A percentile compares a stretch with the other conserved stretches of the same genome.
These are phyloP conservation scores for Paraurostyla sp. DNA, from an alignment of 73 alveolate genomes.

Conservation along the genomic window DNA sequence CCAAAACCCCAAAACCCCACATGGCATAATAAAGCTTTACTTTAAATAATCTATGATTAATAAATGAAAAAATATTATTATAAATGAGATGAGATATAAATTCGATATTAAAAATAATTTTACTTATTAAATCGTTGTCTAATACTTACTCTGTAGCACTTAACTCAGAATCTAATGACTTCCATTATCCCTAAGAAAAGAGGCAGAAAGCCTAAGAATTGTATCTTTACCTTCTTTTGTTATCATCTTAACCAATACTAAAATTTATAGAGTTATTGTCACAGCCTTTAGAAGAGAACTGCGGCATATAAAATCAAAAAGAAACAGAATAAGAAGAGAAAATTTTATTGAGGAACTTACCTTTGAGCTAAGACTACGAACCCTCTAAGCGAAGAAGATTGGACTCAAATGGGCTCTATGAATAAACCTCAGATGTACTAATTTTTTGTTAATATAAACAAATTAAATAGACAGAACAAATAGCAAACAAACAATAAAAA, in stretches of 20 bases:
- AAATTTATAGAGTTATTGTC: not conserved
- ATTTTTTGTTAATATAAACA: no score
- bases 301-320: not conserved
- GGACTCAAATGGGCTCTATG: no score
- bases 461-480: no score
- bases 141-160: not conserved
- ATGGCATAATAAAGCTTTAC: no score
- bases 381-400: no score
- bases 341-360: not conserved
- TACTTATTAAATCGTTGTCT: not conserved
- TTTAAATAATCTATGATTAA: no score
- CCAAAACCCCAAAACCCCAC: no score
- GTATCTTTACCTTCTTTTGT: not conserved
- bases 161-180: not conserved
- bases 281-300: not conserved
- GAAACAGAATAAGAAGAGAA: not conserved
- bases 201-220: constrained; percentile 33
- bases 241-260: not conserved
- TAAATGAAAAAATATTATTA: no score
- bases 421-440: no score
- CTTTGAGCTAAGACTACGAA: no score
- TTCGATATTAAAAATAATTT: not conserved
- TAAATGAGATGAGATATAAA: constrained; percentile 11
- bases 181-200: constrained; percentile 14
- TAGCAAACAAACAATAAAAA: no score